A percentile compares a stretch with the other conserved stretches of the same genome.
These are phyloP conservation scores for Protomyces lactucae-debilis DNA, from an alignment of 1,139 yeast genomes.

Conservation along the genomic window DNA sequence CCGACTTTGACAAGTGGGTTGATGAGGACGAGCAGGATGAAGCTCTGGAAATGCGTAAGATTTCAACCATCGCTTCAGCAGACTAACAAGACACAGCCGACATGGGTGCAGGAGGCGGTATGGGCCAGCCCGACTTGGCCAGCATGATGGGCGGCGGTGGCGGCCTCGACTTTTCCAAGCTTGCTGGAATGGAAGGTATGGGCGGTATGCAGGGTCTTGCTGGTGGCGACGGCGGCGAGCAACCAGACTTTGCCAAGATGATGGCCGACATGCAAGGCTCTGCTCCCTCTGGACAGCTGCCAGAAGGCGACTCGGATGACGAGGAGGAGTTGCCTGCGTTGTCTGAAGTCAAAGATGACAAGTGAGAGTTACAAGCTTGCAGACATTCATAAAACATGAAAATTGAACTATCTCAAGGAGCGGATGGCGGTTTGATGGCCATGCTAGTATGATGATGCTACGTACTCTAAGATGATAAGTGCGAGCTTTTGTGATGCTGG, in stretches of 20 bases:
- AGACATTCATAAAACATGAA: not conserved
- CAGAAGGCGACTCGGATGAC: constrained; percentile 6
- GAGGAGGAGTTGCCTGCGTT: constrained; percentile 31
- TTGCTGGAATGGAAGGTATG: constrained; percentile 30
- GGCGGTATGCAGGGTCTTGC: constrained; percentile 26
- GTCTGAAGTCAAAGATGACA: constrained; percentile 25
- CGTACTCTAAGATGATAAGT: too few species aligned
- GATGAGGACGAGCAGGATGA: constrained; percentile 89
- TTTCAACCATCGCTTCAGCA: not conserved
- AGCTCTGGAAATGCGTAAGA: constrained; percentile 31
- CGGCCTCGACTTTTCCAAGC: constrained; percentile 35
- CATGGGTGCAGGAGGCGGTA: constrained; percentile 37
- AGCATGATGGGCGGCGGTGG: constrained; percentile 25
- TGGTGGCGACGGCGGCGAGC: constrained; percentile 19
- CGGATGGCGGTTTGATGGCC: too few species aligned
- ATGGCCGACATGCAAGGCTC: constrained; percentile 14
- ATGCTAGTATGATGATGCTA: too few species aligned
- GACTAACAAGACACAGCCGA: constrained; percentile 31
- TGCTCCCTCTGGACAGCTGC: constrained; percentile 3
- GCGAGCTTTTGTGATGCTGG: too few species aligned
- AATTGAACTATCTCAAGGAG: not conserved
- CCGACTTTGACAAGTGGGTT: constrained; percentile 95
- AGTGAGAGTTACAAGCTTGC: not conserved
- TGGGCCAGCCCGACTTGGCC: constrained; percentile 36
- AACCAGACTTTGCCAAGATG: constrained; percentile 29